These are phyloP conservation scores for Euryodendron excelsum DNA, from an alignment of 148 eudicot species.

Conservation along the genomic window DNA sequence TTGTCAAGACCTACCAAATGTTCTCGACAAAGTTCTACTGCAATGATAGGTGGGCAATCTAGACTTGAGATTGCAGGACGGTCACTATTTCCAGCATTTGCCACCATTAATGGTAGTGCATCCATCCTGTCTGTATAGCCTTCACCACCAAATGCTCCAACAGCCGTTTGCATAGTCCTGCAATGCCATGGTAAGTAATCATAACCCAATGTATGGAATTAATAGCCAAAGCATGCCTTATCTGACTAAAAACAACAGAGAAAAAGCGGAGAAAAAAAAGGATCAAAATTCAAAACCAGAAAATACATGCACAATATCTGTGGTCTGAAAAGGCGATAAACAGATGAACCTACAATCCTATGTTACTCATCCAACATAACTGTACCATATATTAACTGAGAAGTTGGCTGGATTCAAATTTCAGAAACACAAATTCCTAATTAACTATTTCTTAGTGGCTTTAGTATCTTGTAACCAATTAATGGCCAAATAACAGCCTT, in stretches of 20 bases:
- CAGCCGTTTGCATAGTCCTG: conserved; percentile 98
- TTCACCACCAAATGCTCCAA: conserved; percentile 94
- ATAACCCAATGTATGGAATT: background rate
- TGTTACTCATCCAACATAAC: background rate
- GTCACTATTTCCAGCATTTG: conserved; percentile 79
- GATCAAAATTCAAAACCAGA: background rate
- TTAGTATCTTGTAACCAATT: background rate
- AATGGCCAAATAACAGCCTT: background rate
- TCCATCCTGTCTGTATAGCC: conserved; percentile 72
- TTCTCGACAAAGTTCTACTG: conserved; percentile 90
- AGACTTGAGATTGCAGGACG: conserved; percentile 93
- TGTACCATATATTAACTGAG: background rate
- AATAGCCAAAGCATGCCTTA: conserved; percentile 5
- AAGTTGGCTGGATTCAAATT: background rate
- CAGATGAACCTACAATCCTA: background rate
- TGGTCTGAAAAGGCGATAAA: background rate
- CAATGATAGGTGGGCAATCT: conserved; percentile 75
- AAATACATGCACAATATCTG: background rate
- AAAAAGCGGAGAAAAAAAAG: background rate
- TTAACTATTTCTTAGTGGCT: background rate
- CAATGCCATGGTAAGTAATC: conserved; percentile 20
- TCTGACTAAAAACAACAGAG: background rate
- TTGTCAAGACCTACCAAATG: conserved; percentile 85
- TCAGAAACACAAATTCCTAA: background rate
- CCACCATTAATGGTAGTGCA: conserved; percentile 78